Evolutionary conservation across 2,329 filamentous ascomycete genomes (phyloP).

Genomic region (Pseudogymnoascus sp.): DNA sequence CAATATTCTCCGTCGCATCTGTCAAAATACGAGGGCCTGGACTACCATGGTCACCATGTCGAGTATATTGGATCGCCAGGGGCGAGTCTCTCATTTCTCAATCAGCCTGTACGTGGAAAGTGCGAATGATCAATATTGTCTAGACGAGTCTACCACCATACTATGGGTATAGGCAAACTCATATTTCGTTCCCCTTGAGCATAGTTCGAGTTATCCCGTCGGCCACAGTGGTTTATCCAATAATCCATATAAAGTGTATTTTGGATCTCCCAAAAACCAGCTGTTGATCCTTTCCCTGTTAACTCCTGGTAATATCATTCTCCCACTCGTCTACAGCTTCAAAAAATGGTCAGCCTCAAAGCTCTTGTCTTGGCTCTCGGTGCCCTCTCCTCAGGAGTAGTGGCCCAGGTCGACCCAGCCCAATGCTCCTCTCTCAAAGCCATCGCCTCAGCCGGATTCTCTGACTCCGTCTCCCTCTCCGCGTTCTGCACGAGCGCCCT

Average conservation of each 20-base stretch:
- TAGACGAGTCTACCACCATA: background rate
- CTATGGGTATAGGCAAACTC: background rate
- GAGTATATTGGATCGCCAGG: slow-evolving; percentile 4
- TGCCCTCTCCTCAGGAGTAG: background rate
- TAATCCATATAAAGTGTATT: background rate
- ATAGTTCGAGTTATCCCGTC: background rate
- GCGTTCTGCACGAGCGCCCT: background rate
- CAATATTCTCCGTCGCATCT: slow-evolving; percentile 2
- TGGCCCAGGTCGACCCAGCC: background rate
- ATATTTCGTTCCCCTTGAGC: background rate
- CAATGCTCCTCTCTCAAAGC: background rate
- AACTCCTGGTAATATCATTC: background rate
- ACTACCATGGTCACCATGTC: background rate
- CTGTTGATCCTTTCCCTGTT: background rate
- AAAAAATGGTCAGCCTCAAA: slow-evolving; percentile 6
- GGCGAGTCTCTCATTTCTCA: background rate
- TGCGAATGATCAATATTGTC: slow-evolving; percentile 6
- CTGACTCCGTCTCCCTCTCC: background rate
- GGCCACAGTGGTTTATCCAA: background rate
- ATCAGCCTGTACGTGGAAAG: background rate
- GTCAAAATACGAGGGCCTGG: background rate
- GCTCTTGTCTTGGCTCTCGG: background rate
- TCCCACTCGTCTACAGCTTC: background rate
- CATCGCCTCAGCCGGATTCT: background rate
- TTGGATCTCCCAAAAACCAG: background rate